Evolutionary conservation across 2,329 filamentous ascomycete species (phyloP).

Genomic region (Xylaria sp.): DNA sequence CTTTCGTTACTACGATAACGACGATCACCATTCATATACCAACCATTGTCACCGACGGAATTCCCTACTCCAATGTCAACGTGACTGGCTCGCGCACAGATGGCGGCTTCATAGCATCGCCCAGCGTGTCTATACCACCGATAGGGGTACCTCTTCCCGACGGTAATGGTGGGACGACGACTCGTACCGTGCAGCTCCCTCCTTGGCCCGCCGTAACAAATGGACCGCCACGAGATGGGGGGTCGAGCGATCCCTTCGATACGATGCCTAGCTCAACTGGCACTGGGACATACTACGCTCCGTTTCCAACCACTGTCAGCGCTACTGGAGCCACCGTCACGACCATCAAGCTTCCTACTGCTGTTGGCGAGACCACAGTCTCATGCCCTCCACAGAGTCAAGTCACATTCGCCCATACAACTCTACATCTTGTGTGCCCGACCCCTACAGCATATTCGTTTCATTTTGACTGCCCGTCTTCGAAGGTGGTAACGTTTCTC

Average conservation of each 20-base stretch:
- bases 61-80: conserved; percentile 11
- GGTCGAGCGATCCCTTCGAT: too few relatives aligned
- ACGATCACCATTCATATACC: background rate
- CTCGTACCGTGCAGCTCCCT: conserved; percentile 11
- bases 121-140: conserved; percentile 3
- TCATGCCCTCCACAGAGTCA: background rate
- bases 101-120: background rate
- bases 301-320: background rate
- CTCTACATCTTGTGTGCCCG: too few relatives aligned
- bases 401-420: background rate
- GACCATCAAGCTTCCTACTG: background rate
- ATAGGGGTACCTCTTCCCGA: conserved; percentile 1
- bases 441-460: too few relatives aligned
- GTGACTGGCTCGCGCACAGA: background rate
- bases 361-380: background rate
- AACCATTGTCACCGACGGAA: background rate
- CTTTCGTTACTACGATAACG: conserved; percentile 5
- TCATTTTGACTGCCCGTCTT: background rate
- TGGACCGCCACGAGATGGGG: background rate
- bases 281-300: conserved; percentile 3
- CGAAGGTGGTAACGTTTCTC: background rate
- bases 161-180: background rate
- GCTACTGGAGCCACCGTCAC: background rate
- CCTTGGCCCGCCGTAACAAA: conserved; percentile 14
- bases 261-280: too few relatives aligned